Conservation (phyloP, 2,329 filamentous ascomycete species). For the Dryadomyces sulphureus region DNA sequence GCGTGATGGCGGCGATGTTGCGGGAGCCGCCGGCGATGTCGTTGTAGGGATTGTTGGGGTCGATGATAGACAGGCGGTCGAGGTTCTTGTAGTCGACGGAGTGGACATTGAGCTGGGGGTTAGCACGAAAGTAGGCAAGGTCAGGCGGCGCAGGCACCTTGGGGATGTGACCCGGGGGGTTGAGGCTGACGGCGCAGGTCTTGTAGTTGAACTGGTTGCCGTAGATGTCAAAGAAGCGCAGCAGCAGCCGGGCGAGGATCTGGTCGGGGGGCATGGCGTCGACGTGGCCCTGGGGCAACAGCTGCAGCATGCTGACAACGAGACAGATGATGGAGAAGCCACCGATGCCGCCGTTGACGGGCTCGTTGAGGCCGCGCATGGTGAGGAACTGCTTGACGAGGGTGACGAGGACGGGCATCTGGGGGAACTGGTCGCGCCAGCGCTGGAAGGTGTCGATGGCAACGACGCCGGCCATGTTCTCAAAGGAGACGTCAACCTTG, state of each 20-base stretch:
- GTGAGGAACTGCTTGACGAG: constrained; percentile 84
- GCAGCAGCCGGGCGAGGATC: constrained; percentile 65
- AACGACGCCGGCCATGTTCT: constrained; percentile 68
- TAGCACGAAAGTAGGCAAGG: background rate
- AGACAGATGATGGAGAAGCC: constrained; percentile 92
- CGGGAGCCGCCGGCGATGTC: constrained; percentile 81
- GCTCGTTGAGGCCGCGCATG: constrained; percentile 84
- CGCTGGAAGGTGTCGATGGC: constrained; percentile 67
- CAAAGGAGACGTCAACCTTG: constrained; percentile 86
- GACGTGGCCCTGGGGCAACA: constrained; percentile 57
- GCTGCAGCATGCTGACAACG: constrained; percentile 75
- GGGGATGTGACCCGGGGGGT: constrained; percentile 57
- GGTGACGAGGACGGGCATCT: constrained; percentile 74
- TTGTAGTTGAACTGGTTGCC: constrained; percentile 65
- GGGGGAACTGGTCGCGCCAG: constrained; percentile 70
- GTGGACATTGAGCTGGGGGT: constrained; percentile 26
- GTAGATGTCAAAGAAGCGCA: constrained; percentile 83
- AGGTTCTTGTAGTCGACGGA: constrained; percentile 41
- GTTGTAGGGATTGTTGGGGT: constrained; percentile 73
- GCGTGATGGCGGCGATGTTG: constrained; percentile 51
- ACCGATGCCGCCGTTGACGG: constrained; percentile 78
- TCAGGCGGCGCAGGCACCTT: constrained; percentile 44
- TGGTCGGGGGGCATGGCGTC: constrained; percentile 41
- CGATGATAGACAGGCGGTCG: constrained; percentile 71
- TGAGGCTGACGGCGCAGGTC: constrained; percentile 57